Evolutionary conservation across 306 rosid species (phyloP).

Genomic region (Biancaea sappan): DNA sequence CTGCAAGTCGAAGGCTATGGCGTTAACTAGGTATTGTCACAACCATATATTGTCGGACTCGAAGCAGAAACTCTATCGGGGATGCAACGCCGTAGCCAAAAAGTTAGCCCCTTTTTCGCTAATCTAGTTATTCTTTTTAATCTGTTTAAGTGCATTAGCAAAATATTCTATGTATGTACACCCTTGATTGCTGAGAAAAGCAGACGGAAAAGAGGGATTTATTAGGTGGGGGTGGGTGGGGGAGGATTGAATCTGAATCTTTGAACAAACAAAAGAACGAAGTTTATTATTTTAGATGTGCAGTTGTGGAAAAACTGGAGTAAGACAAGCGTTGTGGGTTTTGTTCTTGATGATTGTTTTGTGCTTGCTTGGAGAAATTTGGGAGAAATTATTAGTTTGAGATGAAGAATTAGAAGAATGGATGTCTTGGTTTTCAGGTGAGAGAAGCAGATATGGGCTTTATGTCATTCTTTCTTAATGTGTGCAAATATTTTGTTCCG

Average conservation of each 20-base stretch:
- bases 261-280: not conserved
- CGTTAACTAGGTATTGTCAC: slow-evolving; percentile 44
- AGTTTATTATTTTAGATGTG: not conserved
- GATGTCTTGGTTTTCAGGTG: not conserved
- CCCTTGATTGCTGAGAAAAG: not conserved
- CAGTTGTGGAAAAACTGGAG: not conserved
- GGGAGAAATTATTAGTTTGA: not conserved
- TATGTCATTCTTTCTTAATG: not conserved
- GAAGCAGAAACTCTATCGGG: slow-evolving; percentile 42
- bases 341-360: not conserved
- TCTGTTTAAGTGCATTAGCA: not conserved
- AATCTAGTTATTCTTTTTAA: not conserved
- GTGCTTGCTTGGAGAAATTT: not conserved
- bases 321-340: not conserved
- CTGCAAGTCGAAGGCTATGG: slow-evolving; percentile 50
- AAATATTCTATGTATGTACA: not conserved
- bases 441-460: not conserved
- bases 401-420: not conserved
- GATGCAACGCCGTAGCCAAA: slow-evolving; percentile 35
- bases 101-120: slow-evolving; percentile 31
- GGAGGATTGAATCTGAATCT: not conserved
- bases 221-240: not conserved
- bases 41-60: slow-evolving; percentile 46
- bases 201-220: not conserved
- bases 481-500: not conserved